Conservation (phyloP, 2,329 filamentous ascomycete species). For the Colletotrichum godetiae region DNA sequence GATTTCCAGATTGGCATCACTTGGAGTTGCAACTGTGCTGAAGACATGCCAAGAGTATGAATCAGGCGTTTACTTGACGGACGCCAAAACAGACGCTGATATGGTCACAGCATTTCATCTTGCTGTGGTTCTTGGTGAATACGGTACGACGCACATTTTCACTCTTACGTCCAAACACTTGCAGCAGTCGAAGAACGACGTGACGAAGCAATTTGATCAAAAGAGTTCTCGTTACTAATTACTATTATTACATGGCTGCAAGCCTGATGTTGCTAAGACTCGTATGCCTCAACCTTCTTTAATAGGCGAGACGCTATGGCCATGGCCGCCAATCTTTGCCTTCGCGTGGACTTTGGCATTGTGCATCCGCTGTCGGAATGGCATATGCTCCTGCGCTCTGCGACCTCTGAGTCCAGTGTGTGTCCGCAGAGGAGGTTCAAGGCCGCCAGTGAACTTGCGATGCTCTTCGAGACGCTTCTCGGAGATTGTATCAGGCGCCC, state of each 20-base stretch:
- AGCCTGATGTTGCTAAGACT: neutral
- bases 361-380: constrained; percentile 44
- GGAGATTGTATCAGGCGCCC: constrained; percentile 38
- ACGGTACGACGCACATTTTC: too few relatives aligned
- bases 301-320: constrained; percentile 31
- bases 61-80: too few relatives aligned
- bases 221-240: neutral
- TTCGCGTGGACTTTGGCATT: constrained; percentile 42
- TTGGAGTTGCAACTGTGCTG: neutral
- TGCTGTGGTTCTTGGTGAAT: too few relatives aligned
- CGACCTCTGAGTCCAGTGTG: constrained; percentile 46
- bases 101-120: neutral
- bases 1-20: neutral
- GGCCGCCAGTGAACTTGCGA: constrained; percentile 34
- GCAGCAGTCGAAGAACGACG: neutral
- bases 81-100: neutral
- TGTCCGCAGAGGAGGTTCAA: constrained; percentile 42
- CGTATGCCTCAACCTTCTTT: constrained; percentile 41
- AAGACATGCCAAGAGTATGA: too few relatives aligned
- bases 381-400: constrained; percentile 44
- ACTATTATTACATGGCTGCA: neutral
- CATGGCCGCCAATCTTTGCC: constrained; percentile 16
- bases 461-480: constrained; percentile 37
- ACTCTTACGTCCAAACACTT: too few relatives aligned
- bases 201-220: neutral